Base-by-base conservation (phyloP, 1,284 basidiomycete species). In the Malassezia slooffiae region DNA sequence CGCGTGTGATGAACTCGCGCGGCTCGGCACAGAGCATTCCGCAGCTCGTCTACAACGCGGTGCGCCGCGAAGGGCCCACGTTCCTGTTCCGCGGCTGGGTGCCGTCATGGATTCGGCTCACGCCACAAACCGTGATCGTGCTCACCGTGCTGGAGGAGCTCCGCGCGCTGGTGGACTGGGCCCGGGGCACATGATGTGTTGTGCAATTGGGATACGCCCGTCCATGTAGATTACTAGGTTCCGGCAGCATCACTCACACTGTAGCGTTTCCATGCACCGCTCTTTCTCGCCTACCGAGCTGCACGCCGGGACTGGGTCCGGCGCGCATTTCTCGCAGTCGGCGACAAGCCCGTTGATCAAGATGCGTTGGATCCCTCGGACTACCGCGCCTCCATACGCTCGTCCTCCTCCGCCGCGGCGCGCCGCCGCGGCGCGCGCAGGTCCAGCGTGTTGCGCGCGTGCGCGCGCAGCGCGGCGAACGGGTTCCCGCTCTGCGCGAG, bases 51-150 rank as follows among this genome's bases (percentile, higher is more conserved):
- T 37, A 52, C 17, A 47, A 41, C 10, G 50, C 62, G 16, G 49
- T 72, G 19, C 45, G 60, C 9, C 57, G 55, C 20, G 70, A 72
- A 48, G 74, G 75, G 1, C 69, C 73, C 10, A 58, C 64, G 12
- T 75, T 76, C 70, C 54, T 76, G 30, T 75, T 76, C 68, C 70
- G 73, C 41, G 75, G 75, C n/a, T 76, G 75, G 75, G 70, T 74
- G 8, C 75, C 75, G 4, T 73, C 74, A 1, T 75, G 74, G 74
- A 73, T 67, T 41, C 43, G 66, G 7, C 43, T 68, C 21, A 50
- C 54, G n/a, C 66, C 66, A 3, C 60, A 68, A 30, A 68, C 65
- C 22, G 61, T 68, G 41, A 60, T 68, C 33, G 54, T 65, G 21
- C 62, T 68, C 31, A 54, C 66, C 11, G 59, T 62, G 13, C 41